These are phyloP conservation scores for Dissophora globulifera DNA, from an alignment of 192 early-diverging fungal genomes.

Conservation along the genomic window DNA sequence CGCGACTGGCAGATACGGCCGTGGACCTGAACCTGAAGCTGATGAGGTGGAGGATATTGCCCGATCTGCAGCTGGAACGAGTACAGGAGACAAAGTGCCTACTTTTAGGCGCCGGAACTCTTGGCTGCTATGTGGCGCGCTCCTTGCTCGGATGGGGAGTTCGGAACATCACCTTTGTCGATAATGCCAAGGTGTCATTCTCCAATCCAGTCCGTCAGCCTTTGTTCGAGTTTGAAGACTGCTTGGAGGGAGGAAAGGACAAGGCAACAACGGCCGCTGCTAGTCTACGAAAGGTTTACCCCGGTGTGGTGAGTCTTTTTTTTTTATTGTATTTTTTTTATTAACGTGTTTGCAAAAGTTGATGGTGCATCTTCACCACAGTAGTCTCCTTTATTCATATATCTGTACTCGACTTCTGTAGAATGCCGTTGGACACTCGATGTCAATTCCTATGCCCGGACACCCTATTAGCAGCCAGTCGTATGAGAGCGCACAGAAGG, in stretches of 20 bases:
- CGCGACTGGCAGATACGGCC: slow-evolving; percentile 85
- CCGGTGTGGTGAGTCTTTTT: slow-evolving; percentile 76
- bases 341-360: no score
- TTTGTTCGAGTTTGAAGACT: slow-evolving; percentile 91
- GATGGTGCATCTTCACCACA: no score
- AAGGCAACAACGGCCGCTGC: slow-evolving; percentile 92
- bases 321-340: no score
- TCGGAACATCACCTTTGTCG: slow-evolving; percentile 93
- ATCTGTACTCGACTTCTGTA: slow-evolving; percentile 11
- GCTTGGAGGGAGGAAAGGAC: slow-evolving; percentile 83
- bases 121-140: slow-evolving; percentile 93
- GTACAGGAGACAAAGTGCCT: slow-evolving; percentile 83
- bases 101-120: slow-evolving; percentile 92
- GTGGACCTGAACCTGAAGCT: slow-evolving; percentile 95
- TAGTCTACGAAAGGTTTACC: slow-evolving; percentile 78
- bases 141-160: slow-evolving; percentile 93
- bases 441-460: slow-evolving; percentile 98
- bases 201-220: slow-evolving; percentile 98
- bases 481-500: slow-evolving; percentile 49
- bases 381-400: no score
- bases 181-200: slow-evolving; percentile 90
- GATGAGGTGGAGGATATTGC: slow-evolving; percentile 96
- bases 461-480: slow-evolving; percentile 69
- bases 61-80: slow-evolving; percentile 81
- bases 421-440: slow-evolving; percentile 72